Evolutionary conservation across 2,329 filamentous ascomycete species (phyloP).

Genomic region (Fonsecaea pugnacius): DNA sequence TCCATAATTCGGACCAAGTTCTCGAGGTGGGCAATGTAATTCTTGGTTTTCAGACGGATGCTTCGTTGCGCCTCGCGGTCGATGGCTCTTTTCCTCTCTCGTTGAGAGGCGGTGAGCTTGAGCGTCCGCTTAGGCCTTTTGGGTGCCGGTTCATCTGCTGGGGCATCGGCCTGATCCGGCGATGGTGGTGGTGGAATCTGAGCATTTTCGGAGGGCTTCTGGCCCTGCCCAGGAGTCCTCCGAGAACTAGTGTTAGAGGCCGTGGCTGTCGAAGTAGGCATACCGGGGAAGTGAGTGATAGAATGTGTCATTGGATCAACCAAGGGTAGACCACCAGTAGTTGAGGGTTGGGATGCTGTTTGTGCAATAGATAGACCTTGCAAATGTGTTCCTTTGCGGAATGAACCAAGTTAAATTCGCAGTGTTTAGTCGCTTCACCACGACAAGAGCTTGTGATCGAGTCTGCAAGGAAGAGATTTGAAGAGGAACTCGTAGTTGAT

Average conservation of each 20-base stretch:
- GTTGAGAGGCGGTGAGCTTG: constrained; percentile 27
- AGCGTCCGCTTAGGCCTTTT: constrained; percentile 22
- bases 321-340: neutral
- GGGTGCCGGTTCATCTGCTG: constrained; percentile 1
- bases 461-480: neutral
- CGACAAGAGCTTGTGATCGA: neutral
- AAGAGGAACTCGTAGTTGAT: neutral
- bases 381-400: neutral
- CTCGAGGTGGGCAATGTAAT: constrained; percentile 30
- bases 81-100: constrained; percentile 28
- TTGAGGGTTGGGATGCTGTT: constrained; percentile 2
- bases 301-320: neutral
- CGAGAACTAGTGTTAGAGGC: constrained; percentile 13
- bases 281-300: neutral
- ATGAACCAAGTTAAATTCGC: neutral
- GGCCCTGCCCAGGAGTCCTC: constrained; percentile 8
- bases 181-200: neutral
- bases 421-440: neutral
- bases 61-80: constrained; percentile 29
- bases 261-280: constrained; percentile 5
- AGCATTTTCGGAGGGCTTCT: constrained; percentile 2
- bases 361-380: neutral
- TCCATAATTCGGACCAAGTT: constrained; percentile 27
- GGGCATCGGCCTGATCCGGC: neutral
- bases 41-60: constrained; percentile 29